phyloP scores from a whole-genome alignment of 2,329 filamentous ascomycete genomes.

The Pezizomycotina sp. region DNA sequence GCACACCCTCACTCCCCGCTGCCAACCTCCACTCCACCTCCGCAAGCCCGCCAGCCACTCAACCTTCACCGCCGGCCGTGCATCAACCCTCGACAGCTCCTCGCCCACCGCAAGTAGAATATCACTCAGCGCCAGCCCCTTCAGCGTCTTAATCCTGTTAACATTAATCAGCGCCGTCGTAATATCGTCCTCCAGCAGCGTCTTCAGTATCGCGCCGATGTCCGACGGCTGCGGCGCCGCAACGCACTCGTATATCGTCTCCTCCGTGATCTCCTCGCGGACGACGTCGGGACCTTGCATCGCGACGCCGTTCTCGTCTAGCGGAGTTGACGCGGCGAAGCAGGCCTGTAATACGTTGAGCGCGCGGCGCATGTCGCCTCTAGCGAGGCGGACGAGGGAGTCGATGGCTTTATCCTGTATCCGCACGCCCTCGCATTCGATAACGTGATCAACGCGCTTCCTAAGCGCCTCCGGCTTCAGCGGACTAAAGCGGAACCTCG shows the following conservation, averaged over 20 bases:
- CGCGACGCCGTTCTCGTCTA: slow-evolving; percentile 35
- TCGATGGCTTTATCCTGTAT: slow-evolving; percentile 68
- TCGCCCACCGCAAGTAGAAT: slow-evolving; percentile 78
- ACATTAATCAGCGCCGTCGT: slow-evolving; percentile 77
- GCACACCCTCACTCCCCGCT: slow-evolving; percentile 69
- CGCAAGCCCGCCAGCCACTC: slow-evolving; percentile 82
- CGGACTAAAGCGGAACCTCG: slow-evolving; percentile 85
- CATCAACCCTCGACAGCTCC: slow-evolving; percentile 65
- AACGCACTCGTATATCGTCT: slow-evolving; percentile 90
- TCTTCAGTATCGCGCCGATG: slow-evolving; percentile 67
- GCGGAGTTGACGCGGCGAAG: slow-evolving; percentile 59
- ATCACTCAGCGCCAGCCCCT: slow-evolving; percentile 80
- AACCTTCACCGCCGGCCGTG: slow-evolving; percentile 71
- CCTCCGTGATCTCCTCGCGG: slow-evolving; percentile 76
- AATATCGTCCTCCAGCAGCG: slow-evolving; percentile 73
- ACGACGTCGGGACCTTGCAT: slow-evolving; percentile 46
- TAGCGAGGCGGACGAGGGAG: slow-evolving; percentile 70
- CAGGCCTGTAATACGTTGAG: slow-evolving; percentile 94
- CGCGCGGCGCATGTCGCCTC: slow-evolving; percentile 89
- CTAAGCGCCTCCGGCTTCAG: slow-evolving; percentile 78
- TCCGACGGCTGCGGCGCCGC: slow-evolving; percentile 84
- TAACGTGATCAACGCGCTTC: slow-evolving; percentile 70
- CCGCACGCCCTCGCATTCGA: slow-evolving; percentile 69
- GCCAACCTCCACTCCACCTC: slow-evolving; percentile 86
- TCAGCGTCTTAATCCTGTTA: slow-evolving; percentile 67